Evolutionary conservation across 257 asterid genomes (phyloP).

Genomic region (Solanum paucissectum): DNA sequence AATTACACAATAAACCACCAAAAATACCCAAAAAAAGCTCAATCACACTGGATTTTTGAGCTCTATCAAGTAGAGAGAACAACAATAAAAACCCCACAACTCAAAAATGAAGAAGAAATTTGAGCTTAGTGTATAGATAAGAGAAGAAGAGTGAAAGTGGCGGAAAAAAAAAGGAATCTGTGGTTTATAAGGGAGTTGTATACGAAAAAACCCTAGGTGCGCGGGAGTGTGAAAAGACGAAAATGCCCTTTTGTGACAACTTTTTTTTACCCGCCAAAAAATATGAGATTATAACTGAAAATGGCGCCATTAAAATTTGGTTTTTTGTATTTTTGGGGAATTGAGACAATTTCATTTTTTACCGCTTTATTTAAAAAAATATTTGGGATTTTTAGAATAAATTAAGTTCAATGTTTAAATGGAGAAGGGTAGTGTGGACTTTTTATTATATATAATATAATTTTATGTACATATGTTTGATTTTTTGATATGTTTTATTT

Average conservation of each 20-base stretch:
- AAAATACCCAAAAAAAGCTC: not conserved
- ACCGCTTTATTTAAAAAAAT: not conserved
- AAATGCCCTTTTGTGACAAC: slow-evolving; percentile 7
- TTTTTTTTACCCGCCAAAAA: not conserved
- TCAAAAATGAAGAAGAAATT: slow-evolving; percentile 2
- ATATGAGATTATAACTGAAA: not conserved
- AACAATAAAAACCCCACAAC: not conserved
- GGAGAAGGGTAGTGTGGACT: too few relatives aligned
- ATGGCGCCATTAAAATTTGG: not conserved
- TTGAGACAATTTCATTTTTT: not conserved
- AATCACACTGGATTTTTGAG: not conserved
- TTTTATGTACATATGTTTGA: too few relatives aligned
- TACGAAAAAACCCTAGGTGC: slow-evolving; percentile 69
- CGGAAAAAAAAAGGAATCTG: slow-evolving; percentile 36
- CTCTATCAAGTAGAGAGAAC: not conserved
- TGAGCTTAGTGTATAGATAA: slow-evolving; percentile 2
- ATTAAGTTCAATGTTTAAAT: too few relatives aligned
- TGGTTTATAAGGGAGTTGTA: slow-evolving; percentile 23
- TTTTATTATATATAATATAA: too few relatives aligned
- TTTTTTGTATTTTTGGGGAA: not conserved
- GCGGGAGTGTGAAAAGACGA: slow-evolving; percentile 41
- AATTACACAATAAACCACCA: not conserved
- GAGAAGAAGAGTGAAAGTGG: not conserved
- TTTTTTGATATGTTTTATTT: too few relatives aligned
- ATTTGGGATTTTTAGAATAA: too few relatives aligned